phyloP scores from a whole-genome alignment of 129 eudicot species.

The Glebionis coronaria region DNA sequence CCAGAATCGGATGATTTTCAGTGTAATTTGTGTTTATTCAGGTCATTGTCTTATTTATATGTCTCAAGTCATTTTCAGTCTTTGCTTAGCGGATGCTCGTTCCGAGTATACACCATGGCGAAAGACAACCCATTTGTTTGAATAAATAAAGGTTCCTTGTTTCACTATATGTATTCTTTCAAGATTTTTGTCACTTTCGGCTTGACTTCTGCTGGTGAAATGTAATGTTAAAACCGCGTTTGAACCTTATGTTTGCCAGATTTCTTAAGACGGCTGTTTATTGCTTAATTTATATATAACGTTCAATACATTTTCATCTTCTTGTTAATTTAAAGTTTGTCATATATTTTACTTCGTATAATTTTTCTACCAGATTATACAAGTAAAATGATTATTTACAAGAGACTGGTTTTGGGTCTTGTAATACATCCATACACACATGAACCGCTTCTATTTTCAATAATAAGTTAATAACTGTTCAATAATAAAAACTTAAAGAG shows the following conservation, averaged over 20 bases:
- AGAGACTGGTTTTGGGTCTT: too few relatives aligned
- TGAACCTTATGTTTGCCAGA: conserved; percentile 1
- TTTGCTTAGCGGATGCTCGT: conserved; percentile 20
- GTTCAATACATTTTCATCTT: neutral
- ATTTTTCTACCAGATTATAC: neutral
- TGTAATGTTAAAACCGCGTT: conserved; percentile 18
- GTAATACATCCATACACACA: too few relatives aligned
- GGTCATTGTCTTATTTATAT: conserved; percentile 18
- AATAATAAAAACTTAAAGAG: too few relatives aligned
- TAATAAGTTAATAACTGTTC: too few relatives aligned
- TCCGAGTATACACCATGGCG: neutral
- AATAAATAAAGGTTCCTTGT: conserved; percentile 22
- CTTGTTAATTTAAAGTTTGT: neutral
- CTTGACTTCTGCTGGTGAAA: conserved; percentile 12
- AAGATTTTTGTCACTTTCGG: conserved; percentile 18
- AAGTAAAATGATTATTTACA: too few relatives aligned
- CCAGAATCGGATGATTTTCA: conserved; percentile 25
- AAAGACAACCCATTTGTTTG: conserved; percentile 29
- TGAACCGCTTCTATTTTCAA: too few relatives aligned
- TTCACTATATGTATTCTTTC: conserved; percentile 26
- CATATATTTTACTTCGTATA: neutral
- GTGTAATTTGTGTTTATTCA: conserved; percentile 20
- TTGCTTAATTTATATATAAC: neutral
- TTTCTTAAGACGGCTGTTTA: neutral
- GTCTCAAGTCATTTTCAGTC: conserved; percentile 25